Base-by-base conservation (phyloP, 179 eudicot genomes). In the Spergularia azorica region DNA sequence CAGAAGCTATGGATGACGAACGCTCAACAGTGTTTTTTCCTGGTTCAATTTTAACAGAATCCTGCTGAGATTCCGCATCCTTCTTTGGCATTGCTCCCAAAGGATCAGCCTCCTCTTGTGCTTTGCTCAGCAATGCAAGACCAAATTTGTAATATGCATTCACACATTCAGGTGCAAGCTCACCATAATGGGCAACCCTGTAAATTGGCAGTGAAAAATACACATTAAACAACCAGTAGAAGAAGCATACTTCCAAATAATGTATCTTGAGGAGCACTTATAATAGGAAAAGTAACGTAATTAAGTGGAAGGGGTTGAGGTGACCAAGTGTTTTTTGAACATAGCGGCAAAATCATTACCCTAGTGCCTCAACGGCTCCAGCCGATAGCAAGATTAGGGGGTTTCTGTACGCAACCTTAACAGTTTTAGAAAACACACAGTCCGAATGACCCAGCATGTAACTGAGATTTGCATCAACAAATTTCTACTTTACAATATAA, bases 81-180 rank as follows among this genome's bases (percentile, higher is more conserved):
- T 95, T 94, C 82, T 93, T 93, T 2, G 98, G 98, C 85, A 93
- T 81, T 26, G 83, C 48, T 59, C 81, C 98, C 63, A 95, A 72
- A 16, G 98, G 96, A 83, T 95, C 99, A 83, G 98, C 81, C 83
- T 95, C 99, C 60, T 95, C 99, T 80, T 95, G 98, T 63, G 97
- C 96, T 89, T 95, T 93, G 87, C 87, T 80, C 76, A 95, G 81
- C 77, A 95, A 86, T 15, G 90, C 97, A 85, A 89, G 82, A 9
- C 99, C 99, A 76, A 88, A 95, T 76, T 89, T 90, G 77, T 91
- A 95, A 66, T 91, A 95, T 21, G 91, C 80, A 62, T 82, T 80
- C 43, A 94, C 85, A 81, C 98, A 95, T 83, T 93, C 96, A 56
- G 91, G 94, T 61, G 97, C 89, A 82, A 95, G 97, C 79, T 95